Base-by-base conservation (phyloP, 2,329 filamentous ascomycete species). In the Phyllosticta capitalensis region DNA sequence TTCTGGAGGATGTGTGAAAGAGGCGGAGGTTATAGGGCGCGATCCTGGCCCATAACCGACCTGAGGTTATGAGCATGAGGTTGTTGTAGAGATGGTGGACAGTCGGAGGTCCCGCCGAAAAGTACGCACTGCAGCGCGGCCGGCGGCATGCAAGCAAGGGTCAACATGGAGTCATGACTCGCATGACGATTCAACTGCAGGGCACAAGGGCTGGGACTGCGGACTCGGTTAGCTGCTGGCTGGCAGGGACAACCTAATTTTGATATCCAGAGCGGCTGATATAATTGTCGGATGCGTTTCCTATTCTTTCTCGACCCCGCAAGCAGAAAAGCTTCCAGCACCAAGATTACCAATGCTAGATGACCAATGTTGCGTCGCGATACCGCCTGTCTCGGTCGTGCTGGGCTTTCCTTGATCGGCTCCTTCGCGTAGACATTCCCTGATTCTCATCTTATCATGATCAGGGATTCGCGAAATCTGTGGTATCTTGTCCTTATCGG, bases 1-100 rank as follows among this genome's bases (percentile, higher is more conserved):
- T 64, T 7, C 28, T 61, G 19, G 59, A 45, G 9, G 48, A 45
- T 4, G 24, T 61, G 17, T 24, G 50, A 20, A 61, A 58, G 22
- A 19, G 26, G 33, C 59, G 59, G 10, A 30, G 33, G 9, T 52
- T 56, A 4, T 22, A 49, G 58, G 17, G 5, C 30, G 48, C 48
- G 30, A 54, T 19, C 49, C 26, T 33, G 54, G 54, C 58, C 53
- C 58, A 59, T 22, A 53, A 59, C 19, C 45, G 45, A 22, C 24
- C 48, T 21, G 50, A 53, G 52, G 52, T 59, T 55, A 59, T 59
- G 53, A 55, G 58, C 58, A 59, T 59, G 58, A 59, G 58, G 52
- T 26, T 50, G 17, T 19, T 5, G 38, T 45, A 45, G 17, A 45
- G 38, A 45, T 45, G 38, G 38, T 45, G 17, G 38, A 17, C 17